phyloP scores from a whole-genome alignment of 2,329 filamentous ascomycete species.

The Phyllosticta citrichinensis region DNA sequence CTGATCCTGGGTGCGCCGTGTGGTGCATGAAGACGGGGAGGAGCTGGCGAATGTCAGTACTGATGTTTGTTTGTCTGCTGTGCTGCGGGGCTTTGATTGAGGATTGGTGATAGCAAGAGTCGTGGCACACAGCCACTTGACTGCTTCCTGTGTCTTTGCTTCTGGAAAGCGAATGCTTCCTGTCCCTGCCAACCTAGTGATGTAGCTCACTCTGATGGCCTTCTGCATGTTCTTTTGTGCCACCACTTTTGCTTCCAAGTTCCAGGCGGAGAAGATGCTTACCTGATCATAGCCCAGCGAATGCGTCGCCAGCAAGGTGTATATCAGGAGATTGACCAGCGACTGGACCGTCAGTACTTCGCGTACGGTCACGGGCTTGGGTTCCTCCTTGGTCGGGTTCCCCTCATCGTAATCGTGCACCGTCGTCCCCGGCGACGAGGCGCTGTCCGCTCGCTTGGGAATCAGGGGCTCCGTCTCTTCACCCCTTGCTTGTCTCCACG shows the following conservation, averaged over 20 bases:
- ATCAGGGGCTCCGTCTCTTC: slow-evolving; percentile 11
- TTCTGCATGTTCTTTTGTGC: too few species aligned
- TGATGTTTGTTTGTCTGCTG: too few species aligned
- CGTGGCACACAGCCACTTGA: too few species aligned
- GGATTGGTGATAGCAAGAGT: too few species aligned
- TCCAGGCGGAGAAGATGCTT: not conserved
- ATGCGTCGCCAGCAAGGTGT: slow-evolving; percentile 74
- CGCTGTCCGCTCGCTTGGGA: slow-evolving; percentile 2
- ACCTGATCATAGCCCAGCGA: slow-evolving; percentile 73
- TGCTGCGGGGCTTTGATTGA: too few species aligned
- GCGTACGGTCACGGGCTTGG: slow-evolving; percentile 33
- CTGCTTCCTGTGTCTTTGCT: too few species aligned
- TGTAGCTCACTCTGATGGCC: too few species aligned
- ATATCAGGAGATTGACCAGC: slow-evolving; percentile 62
- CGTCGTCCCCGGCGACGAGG: slow-evolving; percentile 3
- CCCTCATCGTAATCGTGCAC: slow-evolving; percentile 18
- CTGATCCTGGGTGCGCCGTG: slow-evolving; percentile 38
- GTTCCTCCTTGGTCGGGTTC: slow-evolving; percentile 11
- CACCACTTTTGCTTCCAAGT: too few species aligned
- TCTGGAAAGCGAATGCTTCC: too few species aligned
- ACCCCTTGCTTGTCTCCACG: slow-evolving; percentile 7
- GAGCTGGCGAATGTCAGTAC: slow-evolving; percentile 31
- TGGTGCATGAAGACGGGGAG: slow-evolving; percentile 84
- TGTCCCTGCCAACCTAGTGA: too few species aligned
- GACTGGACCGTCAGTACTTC: slow-evolving; percentile 69